Evolutionary conservation across 805 yeast species (phyloP), one percentile per base, ranked within the genome.

Genomic region (Wickerhamiella siamensis): DNA sequence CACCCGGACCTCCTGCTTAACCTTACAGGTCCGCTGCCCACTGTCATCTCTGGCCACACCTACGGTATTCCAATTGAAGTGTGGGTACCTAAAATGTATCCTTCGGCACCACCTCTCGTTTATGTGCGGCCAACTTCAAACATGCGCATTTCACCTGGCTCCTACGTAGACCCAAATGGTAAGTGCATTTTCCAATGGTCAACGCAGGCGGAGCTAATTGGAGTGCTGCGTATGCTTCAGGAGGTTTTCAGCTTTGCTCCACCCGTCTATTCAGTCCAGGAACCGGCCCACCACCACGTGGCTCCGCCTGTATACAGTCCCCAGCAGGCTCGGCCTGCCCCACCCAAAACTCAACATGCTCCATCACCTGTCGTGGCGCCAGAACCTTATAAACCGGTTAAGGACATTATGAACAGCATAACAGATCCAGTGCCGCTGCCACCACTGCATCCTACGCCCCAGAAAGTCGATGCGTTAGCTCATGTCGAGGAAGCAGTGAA

Each of bases 71-170:
- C 86, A 0, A 52, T 84, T 10, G 75, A 75, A 41, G 57, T 86
- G 4, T 84, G 94, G 94, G 53, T 87, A 4, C 94, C 94, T 0
- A 67, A 69, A 21, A 64, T 66, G 19, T 86, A 81, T 49, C 95
- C 95, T 0, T 50, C 53, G n/a, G 64, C 61, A 2, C 68, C 78
- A 1, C 96, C 96, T 0, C 51, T 74, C n/a, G 69, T 75, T 0
- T 80, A 66, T 53, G 72, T 86, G 9, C 66, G 70, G 17, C 75
- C 79, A 2, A 68, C 75, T n/a, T 63, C 62, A 29, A 56, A 54
- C 12, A 65, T 66, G 60, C 55, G 65, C 29, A 56, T 79, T 15
- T 65, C 65, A 33, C 79, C 86, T 0, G 78, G 79, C 20, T 77
- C 74, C 48, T 66, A 71, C 50, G 72, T 83, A 3, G 94, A 82